phyloP scores from a whole-genome alignment of 2,329 filamentous ascomycete species.

The Botrytis tulipae region DNA sequence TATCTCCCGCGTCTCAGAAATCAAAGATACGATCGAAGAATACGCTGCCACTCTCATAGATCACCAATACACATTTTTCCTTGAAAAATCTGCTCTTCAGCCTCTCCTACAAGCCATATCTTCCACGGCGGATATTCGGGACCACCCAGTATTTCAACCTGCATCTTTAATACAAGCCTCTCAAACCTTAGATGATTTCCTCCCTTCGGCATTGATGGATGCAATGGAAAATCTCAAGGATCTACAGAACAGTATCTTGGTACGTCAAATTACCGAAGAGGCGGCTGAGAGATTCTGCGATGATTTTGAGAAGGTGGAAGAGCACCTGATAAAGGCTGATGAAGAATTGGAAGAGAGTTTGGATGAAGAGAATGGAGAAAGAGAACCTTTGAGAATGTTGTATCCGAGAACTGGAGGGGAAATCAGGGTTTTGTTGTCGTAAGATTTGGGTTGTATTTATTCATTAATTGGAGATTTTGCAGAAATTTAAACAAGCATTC shows the following conservation, averaged over 20 bases:
- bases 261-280: conserved; percentile 74
- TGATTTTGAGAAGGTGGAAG: conserved; percentile 74
- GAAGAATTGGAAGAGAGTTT: conserved; percentile 41
- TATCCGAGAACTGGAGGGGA: conserved; percentile 40
- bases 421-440: conserved; percentile 39
- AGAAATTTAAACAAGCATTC: background rate
- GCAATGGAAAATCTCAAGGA: conserved; percentile 77
- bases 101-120: conserved; percentile 58
- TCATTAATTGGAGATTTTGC: background rate
- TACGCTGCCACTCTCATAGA: conserved; percentile 59
- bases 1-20: conserved; percentile 50
- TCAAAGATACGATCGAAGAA: conserved; percentile 56
- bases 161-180: conserved; percentile 63
- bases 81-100: conserved; percentile 70
- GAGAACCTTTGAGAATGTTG: conserved; percentile 33
- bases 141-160: conserved; percentile 60
- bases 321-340: conserved; percentile 58
- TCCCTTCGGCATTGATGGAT: conserved; percentile 91
- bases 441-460: background rate
- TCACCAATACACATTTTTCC: conserved; percentile 71
- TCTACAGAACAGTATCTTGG: conserved; percentile 69
- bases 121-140: conserved; percentile 39
- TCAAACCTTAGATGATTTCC: conserved; percentile 80
- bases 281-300: conserved; percentile 81
- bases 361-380: conserved; percentile 30